phyloP scores from a whole-genome alignment of 2,329 filamentous ascomycete genomes.

The Ilyonectria robusta region DNA sequence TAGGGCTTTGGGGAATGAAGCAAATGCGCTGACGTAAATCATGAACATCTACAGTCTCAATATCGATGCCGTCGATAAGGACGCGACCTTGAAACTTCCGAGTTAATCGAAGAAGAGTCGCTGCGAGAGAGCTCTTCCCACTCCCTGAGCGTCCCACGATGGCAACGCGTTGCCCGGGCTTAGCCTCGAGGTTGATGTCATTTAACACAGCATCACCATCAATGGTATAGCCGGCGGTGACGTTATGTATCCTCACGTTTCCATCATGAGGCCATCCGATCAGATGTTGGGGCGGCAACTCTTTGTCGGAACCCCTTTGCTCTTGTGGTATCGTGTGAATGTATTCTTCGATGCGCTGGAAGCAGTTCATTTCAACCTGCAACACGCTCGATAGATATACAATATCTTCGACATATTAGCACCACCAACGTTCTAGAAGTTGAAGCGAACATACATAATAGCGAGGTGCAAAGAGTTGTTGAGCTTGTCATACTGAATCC shows the following conservation, averaged over 20 bases:
- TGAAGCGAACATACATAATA: slow-evolving; percentile 10
- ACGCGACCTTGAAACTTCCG: not conserved
- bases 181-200: slow-evolving; percentile 5
- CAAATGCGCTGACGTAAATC: slow-evolving; percentile 64
- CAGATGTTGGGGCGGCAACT: not conserved
- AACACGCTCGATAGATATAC: slow-evolving; percentile 19
- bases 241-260: slow-evolving; percentile 2
- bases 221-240: slow-evolving; percentile 13
- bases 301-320: not conserved
- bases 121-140: slow-evolving; percentile 79
- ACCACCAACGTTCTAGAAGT: too few species aligned
- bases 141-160: slow-evolving; percentile 83
- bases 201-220: slow-evolving; percentile 5
- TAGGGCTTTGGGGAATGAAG: slow-evolving; percentile 74
- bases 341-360: slow-evolving; percentile 17
- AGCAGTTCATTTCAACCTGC: slow-evolving; percentile 23
- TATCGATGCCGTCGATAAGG: slow-evolving; percentile 10
- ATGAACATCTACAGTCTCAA: slow-evolving; percentile 61
- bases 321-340: slow-evolving; percentile 17
- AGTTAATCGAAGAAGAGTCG: slow-evolving; percentile 53
- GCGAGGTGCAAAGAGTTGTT: slow-evolving; percentile 7
- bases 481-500: slow-evolving; percentile 28
- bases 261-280: slow-evolving; percentile 6
- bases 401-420: not conserved
- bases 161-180: slow-evolving; percentile 44